phyloP scores from a whole-genome alignment of 495 filamentous ascomycete genomes.

The Podospora appendiculata region DNA sequence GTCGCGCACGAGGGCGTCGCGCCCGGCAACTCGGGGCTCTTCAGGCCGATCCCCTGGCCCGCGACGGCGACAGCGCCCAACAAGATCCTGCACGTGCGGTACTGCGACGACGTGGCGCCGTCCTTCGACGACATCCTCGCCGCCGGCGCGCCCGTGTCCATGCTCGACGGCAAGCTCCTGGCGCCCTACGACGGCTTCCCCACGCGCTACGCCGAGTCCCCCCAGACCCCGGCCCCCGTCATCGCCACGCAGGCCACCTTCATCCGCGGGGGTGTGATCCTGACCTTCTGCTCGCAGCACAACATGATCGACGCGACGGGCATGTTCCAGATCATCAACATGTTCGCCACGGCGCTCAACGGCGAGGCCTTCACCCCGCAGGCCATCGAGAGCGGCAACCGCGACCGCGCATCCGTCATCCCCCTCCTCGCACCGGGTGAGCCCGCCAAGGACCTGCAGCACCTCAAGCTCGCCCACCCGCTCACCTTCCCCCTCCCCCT shows the following conservation, averaged over 20 bases:
- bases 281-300: conserved; percentile 28
- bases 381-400: conserved; percentile 23
- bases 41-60: neutral
- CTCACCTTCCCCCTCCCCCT: neutral
- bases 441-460: conserved; percentile 24
- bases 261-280: conserved; percentile 21
- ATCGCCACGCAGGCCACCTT: conserved; percentile 27
- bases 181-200: conserved; percentile 21
- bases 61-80: neutral
- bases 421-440: conserved; percentile 22
- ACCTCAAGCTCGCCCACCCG: conserved; percentile 7
- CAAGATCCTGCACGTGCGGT: neutral
- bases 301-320: conserved; percentile 35
- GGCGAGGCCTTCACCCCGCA: conserved; percentile 11
- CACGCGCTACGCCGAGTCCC: conserved; percentile 14
- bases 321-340: conserved; percentile 23
- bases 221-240: conserved; percentile 23
- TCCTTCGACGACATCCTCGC: neutral
- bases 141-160: neutral
- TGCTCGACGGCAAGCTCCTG: conserved; percentile 4
- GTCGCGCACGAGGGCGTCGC: neutral
- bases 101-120: neutral
- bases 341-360: conserved; percentile 25
- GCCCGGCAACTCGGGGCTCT: neutral
- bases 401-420: conserved; percentile 24